Base-by-base conservation (phyloP, 2,329 filamentous ascomycete species). In the Cladophialophora bantiana region DNA sequence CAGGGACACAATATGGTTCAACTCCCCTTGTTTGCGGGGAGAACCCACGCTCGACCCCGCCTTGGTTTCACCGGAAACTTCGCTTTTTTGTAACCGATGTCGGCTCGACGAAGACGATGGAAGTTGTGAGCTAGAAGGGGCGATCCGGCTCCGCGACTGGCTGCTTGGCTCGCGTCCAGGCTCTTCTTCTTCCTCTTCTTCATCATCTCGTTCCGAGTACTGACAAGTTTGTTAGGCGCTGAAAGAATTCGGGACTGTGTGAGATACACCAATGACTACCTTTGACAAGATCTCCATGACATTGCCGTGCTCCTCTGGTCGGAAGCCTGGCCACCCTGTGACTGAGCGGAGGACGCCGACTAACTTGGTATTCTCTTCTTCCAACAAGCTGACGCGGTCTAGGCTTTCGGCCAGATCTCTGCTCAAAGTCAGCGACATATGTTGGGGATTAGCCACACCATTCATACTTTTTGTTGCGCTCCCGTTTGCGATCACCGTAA, bases 381-480 rank as follows among this genome's bases (percentile, higher is more conserved):
- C 40, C 48, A 71, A 55, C 15, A 54, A 18, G 34, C 54, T 56
- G 58, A 70, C 63, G 10, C 65, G 67, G 32, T 68, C 64, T 1
- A 68, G 32, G 45, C 65, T 66, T 15, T 69, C 65, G 42, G 58
- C 69, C 10, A 71, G 60, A 57, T 71, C 69, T 34, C 65, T 71
- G 57, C 10, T 3, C 18, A 36, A 18, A 9, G 15, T 67, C 18
- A 68, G 62, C 31, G 20, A 45, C 20, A 20, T 38, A 34, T 7
- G 12, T 34, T n/a, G 58, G 34, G 26, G 48, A n/a, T 53, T 4
- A 40, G 13, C 7, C 13, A 32, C 32, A 55, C 48, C 15, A 45
- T 7, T 9, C n/a, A 59, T 63, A 72, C 70, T 72, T 72, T 56
- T 66, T 69, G 59, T 71, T 71, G 12, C 69, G 69, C 36, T 72